A percentile compares a stretch with the other conserved stretches of the same genome.
Evolutionary conservation across 805 yeast species (phyloP).

Genomic region (Ogataea neopini): DNA sequence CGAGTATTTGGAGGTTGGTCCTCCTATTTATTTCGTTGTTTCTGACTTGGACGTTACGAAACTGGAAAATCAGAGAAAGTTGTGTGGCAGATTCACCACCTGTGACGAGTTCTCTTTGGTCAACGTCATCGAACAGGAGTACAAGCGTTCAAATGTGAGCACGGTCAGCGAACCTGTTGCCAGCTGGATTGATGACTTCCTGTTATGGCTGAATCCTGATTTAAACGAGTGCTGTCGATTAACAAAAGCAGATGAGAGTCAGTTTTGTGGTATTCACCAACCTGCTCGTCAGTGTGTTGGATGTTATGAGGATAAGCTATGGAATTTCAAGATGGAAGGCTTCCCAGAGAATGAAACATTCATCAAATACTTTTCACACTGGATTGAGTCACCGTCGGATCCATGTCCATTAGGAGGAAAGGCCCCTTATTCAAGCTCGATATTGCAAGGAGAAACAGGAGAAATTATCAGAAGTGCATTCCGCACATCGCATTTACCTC

Average conservation of each 20-base stretch:
- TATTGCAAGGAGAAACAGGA: conserved; percentile 43
- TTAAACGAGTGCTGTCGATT: conserved; percentile 84
- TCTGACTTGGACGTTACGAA: conserved; percentile 62
- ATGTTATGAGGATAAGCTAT: conserved; percentile 65
- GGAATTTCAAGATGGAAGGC: conserved; percentile 76
- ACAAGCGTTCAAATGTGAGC: conserved; percentile 61
- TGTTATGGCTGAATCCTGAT: conserved; percentile 83
- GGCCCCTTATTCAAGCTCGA: conserved; percentile 77
- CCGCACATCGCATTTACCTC: conserved; percentile 76
- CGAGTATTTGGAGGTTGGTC: conserved; percentile 77
- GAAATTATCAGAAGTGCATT: conserved; percentile 62
- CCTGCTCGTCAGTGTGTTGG: conserved; percentile 72
- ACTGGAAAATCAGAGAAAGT: conserved; percentile 61
- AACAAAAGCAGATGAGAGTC: conserved; percentile 50
- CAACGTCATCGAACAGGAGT: conserved; percentile 83
- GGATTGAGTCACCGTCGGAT: conserved; percentile 82
- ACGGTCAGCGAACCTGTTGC: conserved; percentile 81
- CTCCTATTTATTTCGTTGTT: conserved; percentile 89
- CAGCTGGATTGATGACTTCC: conserved; percentile 90
- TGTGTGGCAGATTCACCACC: conserved; percentile 87
- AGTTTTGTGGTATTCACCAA: conserved; percentile 65
- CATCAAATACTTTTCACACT: conserved; percentile 67
- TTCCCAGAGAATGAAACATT: conserved; percentile 75
- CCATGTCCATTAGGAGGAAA: conserved; percentile 95
- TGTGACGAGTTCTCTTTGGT: conserved; percentile 79